These are phyloP conservation scores for Candolleomyces eurysporus DNA, from an alignment of 768 basidiomycete species.

Conservation along the genomic window DNA sequence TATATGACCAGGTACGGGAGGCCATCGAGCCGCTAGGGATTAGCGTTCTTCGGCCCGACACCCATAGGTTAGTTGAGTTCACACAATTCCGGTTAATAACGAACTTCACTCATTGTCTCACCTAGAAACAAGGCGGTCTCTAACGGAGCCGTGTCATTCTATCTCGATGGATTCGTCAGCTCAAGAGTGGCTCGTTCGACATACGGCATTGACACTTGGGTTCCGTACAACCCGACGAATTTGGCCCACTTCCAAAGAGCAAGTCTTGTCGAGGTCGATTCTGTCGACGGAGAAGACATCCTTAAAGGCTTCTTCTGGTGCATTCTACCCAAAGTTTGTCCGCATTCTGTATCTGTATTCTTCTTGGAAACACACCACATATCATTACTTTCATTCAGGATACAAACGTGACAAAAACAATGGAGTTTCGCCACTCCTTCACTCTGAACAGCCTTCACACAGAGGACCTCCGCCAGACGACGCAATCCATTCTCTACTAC, in stretches of 20 bases:
- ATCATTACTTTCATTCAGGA: neutral
- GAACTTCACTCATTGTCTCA: neutral
- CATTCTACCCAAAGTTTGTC: neutral
- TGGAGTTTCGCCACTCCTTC: neutral
- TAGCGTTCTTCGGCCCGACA: conserved; percentile 48
- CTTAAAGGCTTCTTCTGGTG: neutral
- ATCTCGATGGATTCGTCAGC: conserved; percentile 48
- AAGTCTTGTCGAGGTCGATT: neutral
- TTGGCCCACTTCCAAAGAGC: neutral
- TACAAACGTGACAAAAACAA: neutral
- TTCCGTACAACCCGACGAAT: neutral
- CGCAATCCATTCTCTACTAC: neutral
- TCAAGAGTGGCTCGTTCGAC: conserved; percentile 45
- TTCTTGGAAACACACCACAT: neutral
- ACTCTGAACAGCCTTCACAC: neutral
- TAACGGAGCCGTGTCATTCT: conserved; percentile 42
- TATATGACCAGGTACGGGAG: conserved; percentile 41
- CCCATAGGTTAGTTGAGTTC: conserved; percentile 45
- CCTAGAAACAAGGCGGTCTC: conserved; percentile 46
- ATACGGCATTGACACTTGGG: conserved; percentile 32
- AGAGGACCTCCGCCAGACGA: neutral
- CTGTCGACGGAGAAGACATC: neutral
- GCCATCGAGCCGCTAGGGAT: conserved; percentile 36
- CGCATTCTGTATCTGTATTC: neutral
- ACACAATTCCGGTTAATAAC: neutral